Percentiles rank a stretch among this genome's conserved stretches.
Conservation (phyloP, 371 early-diverging fungal genomes). For the Mucor ambiguus region DNA sequence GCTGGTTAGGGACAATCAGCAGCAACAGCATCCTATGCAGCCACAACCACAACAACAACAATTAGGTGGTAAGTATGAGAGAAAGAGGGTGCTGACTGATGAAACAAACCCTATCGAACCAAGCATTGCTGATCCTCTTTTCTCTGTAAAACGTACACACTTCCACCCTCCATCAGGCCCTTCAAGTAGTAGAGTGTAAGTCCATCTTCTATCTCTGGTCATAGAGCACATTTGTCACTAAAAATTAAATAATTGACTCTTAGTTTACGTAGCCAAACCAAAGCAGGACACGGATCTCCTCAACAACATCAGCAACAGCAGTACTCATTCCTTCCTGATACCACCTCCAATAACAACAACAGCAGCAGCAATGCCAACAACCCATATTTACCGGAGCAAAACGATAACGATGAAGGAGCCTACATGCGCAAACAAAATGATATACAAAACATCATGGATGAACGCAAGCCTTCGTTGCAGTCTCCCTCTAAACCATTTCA, state of each 20-base stretch:
- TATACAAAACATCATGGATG: conserved; percentile 22
- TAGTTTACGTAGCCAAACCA: conserved; percentile 46
- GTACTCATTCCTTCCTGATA: conserved; percentile 19
- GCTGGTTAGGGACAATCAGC: conserved; percentile 36
- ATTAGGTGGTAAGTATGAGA: conserved; percentile 39
- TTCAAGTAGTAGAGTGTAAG: conserved; percentile 40
- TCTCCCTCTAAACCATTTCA: conserved; percentile 40
- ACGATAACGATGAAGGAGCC: conserved; percentile 4
- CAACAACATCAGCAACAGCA: conserved; percentile 15
- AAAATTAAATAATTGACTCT: conserved; percentile 1
- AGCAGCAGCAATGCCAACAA: conserved; percentile 2
- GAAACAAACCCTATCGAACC: conserved; percentile 27
- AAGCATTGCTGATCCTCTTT: conserved; percentile 38
- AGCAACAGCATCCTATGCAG: conserved; percentile 3
- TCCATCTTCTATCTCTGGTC: background rate
- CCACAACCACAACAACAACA: conserved; percentile 15
- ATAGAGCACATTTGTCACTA: background rate
- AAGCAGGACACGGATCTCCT: conserved; percentile 23
- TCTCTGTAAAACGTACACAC: conserved; percentile 32
- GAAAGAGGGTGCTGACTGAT: conserved; percentile 30
- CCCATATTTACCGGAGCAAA: conserved; percentile 5
- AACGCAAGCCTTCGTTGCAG: conserved; percentile 16
- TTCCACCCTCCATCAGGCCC: conserved; percentile 24
- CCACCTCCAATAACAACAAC: conserved; percentile 9
- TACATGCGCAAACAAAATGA: conserved; percentile 14